phyloP scores from a whole-genome alignment of 805 yeast genomes.

The Saccharomycopsis capsularis region DNA sequence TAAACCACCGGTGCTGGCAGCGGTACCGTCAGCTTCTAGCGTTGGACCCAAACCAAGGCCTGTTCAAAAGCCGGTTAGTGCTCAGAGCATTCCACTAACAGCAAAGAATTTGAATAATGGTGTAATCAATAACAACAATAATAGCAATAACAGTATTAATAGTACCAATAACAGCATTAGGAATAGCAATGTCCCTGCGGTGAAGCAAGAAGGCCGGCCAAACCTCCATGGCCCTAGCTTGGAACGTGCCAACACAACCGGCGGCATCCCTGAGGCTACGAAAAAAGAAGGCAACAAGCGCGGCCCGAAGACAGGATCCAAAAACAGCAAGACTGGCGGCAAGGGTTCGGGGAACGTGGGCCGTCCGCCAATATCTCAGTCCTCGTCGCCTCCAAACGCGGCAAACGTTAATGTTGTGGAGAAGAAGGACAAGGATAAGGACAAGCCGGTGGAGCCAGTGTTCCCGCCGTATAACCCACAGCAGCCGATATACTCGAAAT shows the following conservation, averaged over 20 bases:
- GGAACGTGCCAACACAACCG: no score
- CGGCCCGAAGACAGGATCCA: no score
- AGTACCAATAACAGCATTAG: constrained; percentile 6
- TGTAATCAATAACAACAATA: not conserved
- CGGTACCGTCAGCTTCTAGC: not conserved
- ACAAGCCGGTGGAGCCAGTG: not conserved
- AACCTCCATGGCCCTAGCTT: no score
- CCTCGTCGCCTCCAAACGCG: not conserved
- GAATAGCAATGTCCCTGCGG: constrained; percentile 8
- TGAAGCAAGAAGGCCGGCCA: not conserved
- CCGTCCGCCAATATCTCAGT: not conserved
- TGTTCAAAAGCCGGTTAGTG: not conserved
- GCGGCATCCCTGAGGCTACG: no score
- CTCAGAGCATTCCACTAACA: not conserved
- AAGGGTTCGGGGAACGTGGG: no score
- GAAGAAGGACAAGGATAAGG: not conserved
- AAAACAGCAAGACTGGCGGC: no score
- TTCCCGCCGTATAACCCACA: constrained; percentile 12
- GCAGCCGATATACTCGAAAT: constrained; percentile 14
- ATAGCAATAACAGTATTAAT: constrained; percentile 1
- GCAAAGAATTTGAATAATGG: not conserved
- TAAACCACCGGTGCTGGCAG: not conserved
- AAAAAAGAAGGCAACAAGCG: no score
- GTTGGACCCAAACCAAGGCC: not conserved
- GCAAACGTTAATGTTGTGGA: not conserved